These are phyloP conservation scores for Pseudocercospora fijiensis DNA, from an alignment of 2,329 filamentous ascomycete genomes.

Conservation along the genomic window DNA sequence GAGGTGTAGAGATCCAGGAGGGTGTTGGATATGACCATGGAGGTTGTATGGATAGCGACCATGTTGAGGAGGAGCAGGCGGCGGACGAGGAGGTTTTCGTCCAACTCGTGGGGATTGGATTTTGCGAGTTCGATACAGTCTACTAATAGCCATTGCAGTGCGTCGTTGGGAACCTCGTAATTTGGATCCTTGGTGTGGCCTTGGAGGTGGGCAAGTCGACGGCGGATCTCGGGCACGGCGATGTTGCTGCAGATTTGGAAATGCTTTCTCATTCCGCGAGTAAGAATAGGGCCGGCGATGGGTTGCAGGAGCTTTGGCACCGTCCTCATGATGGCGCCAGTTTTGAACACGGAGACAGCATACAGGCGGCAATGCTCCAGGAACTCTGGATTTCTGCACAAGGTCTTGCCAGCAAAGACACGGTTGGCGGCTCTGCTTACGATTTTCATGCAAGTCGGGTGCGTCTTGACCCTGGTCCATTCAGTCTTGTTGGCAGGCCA, in stretches of 20 bases:
- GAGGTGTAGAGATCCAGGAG: conserved; percentile 29
- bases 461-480: conserved; percentile 20
- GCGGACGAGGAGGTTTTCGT: conserved; percentile 21
- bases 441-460: conserved; percentile 26
- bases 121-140: conserved; percentile 22
- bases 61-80: conserved; percentile 29
- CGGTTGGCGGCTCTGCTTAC: conserved; percentile 29
- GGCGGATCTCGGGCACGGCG: conserved; percentile 19
- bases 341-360: conserved; percentile 23
- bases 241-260: conserved; percentile 18
- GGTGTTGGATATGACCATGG: conserved; percentile 28
- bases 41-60: conserved; percentile 33
- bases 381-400: conserved; percentile 25
- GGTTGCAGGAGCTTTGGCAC: conserved; percentile 22
- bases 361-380: conserved; percentile 25
- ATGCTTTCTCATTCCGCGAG: conserved; percentile 15
- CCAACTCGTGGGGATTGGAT: conserved; percentile 18
- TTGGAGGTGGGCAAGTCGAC: conserved; percentile 18
- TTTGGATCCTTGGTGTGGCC: conserved; percentile 6
- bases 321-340: conserved; percentile 23
- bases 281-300: conserved; percentile 19
- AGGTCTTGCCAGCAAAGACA: conserved; percentile 25
- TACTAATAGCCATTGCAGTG: conserved; percentile 28
- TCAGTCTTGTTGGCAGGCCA: conserved; percentile 16
- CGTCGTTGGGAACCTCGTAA: conserved; percentile 22